Base-by-base conservation (phyloP, 164 flowering plant genomes). In the Nelumbo lutea region DNA sequence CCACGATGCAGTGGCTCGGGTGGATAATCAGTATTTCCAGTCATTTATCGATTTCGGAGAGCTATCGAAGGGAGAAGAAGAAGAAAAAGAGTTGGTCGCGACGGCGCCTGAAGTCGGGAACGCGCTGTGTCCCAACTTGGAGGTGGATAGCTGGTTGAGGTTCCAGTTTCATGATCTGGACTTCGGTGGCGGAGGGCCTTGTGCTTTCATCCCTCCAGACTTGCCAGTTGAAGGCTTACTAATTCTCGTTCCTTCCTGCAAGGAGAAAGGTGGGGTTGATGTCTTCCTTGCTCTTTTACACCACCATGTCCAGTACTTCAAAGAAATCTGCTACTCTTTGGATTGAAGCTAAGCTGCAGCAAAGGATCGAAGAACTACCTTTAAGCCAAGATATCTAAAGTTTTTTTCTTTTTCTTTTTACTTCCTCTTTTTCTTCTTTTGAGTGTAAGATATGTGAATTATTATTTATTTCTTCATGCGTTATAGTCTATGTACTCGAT, bases 121-220 rank as follows among this genome's bases (percentile, higher is more conserved):
- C 64, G n/a, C 64, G 27, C 27, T 27, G 27, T 27, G 27, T 27
- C 27, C 27, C 27, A 27, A 27, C 27, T 27, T 27, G 27, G 27
- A 27, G 27, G 27, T 27, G 27, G 27, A 27, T 27, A 27, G 27
- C 27, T 27, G 27, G 27, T 27, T 27, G 72, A 65, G 77, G 65
- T 74, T 74, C 43, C 61, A 74, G 50, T 74, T 74, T 51, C 72
- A 69, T 57, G 27, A 27, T 27, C 27, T 27, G 27, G 27, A 27
- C 27, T 27, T 27, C 27, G 27, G 27, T 27, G 27, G 73, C 3
- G 74, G 74, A 8, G 67, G 69, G 5, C 73, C 77, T 11, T 74
- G 77, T 61, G 72, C 77, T 9, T 74, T 74, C 44, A 50, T 69
- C 9, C 73, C 77, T 40, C 72, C 73, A 52, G 57, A 69, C 41